These are phyloP conservation scores for Hirsutella minnesotensis DNA, from an alignment of 2,329 filamentous ascomycete species.

Conservation along the genomic window DNA sequence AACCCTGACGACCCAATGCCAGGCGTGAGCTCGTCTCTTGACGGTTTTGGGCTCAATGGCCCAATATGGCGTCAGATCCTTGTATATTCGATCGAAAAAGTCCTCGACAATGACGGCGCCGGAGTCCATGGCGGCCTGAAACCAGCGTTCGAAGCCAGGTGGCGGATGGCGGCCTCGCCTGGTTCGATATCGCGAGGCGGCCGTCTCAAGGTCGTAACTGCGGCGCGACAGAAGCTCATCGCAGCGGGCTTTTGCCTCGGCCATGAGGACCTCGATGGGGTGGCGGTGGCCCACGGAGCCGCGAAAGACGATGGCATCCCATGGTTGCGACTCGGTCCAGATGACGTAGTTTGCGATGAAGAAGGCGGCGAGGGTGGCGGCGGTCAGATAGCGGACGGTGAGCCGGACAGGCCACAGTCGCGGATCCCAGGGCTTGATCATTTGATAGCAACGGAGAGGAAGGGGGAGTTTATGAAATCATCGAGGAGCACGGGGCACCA, in stretches of 20 bases:
- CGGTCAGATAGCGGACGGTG: conserved; percentile 16
- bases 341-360: conserved; percentile 17
- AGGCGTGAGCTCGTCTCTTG: conserved; percentile 26
- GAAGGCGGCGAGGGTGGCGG: conserved; percentile 12
- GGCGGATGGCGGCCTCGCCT: conserved; percentile 49
- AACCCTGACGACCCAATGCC: conserved; percentile 34
- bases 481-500: no score
- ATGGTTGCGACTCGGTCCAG: conserved; percentile 16
- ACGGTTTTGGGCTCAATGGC: conserved; percentile 32
- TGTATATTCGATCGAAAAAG: conserved; percentile 53
- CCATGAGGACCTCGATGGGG: conserved; percentile 39
- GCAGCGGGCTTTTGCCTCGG: conserved; percentile 31
- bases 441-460: background rate
- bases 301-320: conserved; percentile 10
- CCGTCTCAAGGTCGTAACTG: conserved; percentile 35
- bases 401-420: conserved; percentile 14
- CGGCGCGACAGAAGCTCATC: conserved; percentile 28
- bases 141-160: conserved; percentile 52
- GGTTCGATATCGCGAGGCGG: conserved; percentile 42
- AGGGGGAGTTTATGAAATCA: no score
- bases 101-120: conserved; percentile 48
- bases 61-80: conserved; percentile 51
- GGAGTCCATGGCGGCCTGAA: conserved; percentile 36
- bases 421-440: conserved; percentile 3
- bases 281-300: conserved; percentile 20